Evolutionary conservation across 192 early-diverging fungal species (phyloP).

Genomic region (Geranomyces michiganensis): DNA sequence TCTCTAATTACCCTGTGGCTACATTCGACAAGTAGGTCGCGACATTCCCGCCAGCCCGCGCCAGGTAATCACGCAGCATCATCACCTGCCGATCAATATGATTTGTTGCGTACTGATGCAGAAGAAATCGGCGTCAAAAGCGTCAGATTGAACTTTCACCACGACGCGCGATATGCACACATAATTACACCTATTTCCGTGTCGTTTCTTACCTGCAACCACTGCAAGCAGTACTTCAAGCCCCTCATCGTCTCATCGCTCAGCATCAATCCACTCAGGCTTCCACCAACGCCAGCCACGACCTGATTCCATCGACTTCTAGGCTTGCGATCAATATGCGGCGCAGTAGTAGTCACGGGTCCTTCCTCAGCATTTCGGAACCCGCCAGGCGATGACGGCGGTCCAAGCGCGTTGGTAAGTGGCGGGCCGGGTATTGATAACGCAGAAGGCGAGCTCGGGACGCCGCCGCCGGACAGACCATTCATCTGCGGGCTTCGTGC

Average conservation of each 20-base stretch:
- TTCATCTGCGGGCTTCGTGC: slow-evolving; percentile 19
- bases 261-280: slow-evolving; percentile 74
- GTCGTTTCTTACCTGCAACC: slow-evolving; percentile 67
- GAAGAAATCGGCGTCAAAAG: not conserved
- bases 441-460: not conserved
- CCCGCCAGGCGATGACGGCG: slow-evolving; percentile 4
- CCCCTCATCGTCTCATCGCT: slow-evolving; percentile 88
- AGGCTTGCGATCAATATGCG: slow-evolving; percentile 45
- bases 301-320: slow-evolving; percentile 63
- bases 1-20: not conserved
- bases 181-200: no score
- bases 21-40: slow-evolving; percentile 7
- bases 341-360: slow-evolving; percentile 33
- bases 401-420: slow-evolving; percentile 26
- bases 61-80: slow-evolving; percentile 35
- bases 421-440: slow-evolving; percentile 22
- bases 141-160: not conserved
- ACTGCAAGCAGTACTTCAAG: slow-evolving; percentile 85
- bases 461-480: not conserved
- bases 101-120: slow-evolving; percentile 66
- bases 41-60: slow-evolving; percentile 17
- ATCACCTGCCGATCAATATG: slow-evolving; percentile 47
- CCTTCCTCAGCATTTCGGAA: slow-evolving; percentile 2
- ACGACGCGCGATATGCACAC: not conserved
- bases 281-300: slow-evolving; percentile 65